phyloP scores from a whole-genome alignment of 2,329 filamentous ascomycete species.

The Hypoxylon sp. region DNA sequence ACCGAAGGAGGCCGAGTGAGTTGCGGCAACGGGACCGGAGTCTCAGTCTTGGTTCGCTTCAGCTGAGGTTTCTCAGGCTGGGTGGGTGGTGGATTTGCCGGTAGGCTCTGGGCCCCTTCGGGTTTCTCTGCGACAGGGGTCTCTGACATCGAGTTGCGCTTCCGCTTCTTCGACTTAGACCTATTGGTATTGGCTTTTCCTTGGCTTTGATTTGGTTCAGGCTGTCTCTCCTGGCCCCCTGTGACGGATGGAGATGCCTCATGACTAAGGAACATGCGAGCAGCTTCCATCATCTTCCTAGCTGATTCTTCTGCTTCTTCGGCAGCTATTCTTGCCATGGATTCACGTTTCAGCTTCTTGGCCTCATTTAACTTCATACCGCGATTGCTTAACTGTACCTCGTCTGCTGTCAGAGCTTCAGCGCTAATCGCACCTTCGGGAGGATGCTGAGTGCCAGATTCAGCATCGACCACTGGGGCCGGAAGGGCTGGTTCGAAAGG shows the following conservation, averaged over 20 bases:
- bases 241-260: slow-evolving; percentile 55
- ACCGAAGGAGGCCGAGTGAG: slow-evolving; percentile 55
- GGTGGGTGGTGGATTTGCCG: slow-evolving; percentile 37
- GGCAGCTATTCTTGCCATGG: slow-evolving; percentile 71
- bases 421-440: slow-evolving; percentile 73
- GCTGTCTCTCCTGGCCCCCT: slow-evolving; percentile 53
- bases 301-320: slow-evolving; percentile 73
- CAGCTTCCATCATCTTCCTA: slow-evolving; percentile 66
- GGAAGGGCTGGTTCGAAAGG: slow-evolving; percentile 67
- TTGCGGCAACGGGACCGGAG: slow-evolving; percentile 65
- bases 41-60: slow-evolving; percentile 71
- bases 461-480: slow-evolving; percentile 62
- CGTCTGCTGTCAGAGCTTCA: slow-evolving; percentile 70
- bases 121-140: slow-evolving; percentile 53
- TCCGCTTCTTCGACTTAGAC: slow-evolving; percentile 60
- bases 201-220: slow-evolving; percentile 51
- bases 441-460: slow-evolving; percentile 66
- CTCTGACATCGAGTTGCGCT: slow-evolving; percentile 59
- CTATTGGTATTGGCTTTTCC: slow-evolving; percentile 44
- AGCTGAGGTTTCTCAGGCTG: slow-evolving; percentile 57
- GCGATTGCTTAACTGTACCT: slow-evolving; percentile 76
- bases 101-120: slow-evolving; percentile 39
- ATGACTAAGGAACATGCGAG: slow-evolving; percentile 60
- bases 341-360: slow-evolving; percentile 80
- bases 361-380: slow-evolving; percentile 85